Evolutionary conservation across 2,329 filamentous ascomycete species (phyloP).

Genomic region (Colletotrichum camelliae): DNA sequence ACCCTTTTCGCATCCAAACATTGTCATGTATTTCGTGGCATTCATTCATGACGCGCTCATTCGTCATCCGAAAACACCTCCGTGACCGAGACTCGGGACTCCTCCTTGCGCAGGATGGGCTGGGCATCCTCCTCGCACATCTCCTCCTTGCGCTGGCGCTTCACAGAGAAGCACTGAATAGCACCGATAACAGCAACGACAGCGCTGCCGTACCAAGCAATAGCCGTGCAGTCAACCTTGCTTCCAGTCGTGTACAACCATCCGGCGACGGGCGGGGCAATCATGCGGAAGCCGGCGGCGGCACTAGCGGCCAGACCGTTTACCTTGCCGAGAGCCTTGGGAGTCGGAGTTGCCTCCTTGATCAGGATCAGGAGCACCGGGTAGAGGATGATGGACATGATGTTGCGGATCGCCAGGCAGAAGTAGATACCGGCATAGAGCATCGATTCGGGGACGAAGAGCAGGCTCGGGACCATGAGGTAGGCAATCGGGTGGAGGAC

Average conservation of each 20-base stretch:
- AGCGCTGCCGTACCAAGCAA: conserved; percentile 69
- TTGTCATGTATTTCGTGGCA: background rate
- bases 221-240: conserved; percentile 61
- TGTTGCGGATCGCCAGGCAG: conserved; percentile 62
- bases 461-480: conserved; percentile 62
- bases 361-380: conserved; percentile 70
- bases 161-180: conserved; percentile 64
- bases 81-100: conserved; percentile 10
- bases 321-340: conserved; percentile 64
- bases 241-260: conserved; percentile 67
- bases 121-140: conserved; percentile 10
- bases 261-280: conserved; percentile 69
- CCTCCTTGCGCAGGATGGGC: conserved; percentile 6
- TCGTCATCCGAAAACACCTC: conserved; percentile 20
- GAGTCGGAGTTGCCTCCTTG: conserved; percentile 67
- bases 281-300: conserved; percentile 70
- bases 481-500: conserved; percentile 68
- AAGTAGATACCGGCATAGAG: conserved; percentile 64
- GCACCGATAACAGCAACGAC: conserved; percentile 61
- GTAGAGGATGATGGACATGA: conserved; percentile 69
- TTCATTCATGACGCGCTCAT: conserved; percentile 1
- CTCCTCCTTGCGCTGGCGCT: conserved; percentile 29
- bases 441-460: conserved; percentile 56
- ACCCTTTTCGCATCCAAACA: background rate
- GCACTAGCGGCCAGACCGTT: conserved; percentile 71